Base-by-base conservation (phyloP, 1,139 yeast genomes). In the Taphrina sp. region DNA sequence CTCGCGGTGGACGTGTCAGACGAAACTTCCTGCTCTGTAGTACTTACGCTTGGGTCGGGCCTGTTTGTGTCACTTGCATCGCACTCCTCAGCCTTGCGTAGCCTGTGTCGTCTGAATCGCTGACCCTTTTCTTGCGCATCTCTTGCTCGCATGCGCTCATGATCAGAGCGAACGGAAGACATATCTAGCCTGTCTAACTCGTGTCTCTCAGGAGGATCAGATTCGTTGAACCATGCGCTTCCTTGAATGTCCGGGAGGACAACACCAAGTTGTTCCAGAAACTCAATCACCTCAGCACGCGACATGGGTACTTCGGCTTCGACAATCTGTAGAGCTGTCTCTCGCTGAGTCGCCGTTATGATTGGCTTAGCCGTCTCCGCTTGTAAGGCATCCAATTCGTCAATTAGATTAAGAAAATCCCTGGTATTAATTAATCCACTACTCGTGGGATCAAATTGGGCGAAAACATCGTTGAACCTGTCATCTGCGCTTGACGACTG, bases 231-330 rank as follows among this genome's bases (percentile, higher is more conserved):
- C n/a, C n/a, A n/a, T n/a, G n/a, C n/a, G n/a, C n/a, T n/a, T n/a
- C n/a, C n/a, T n/a, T n/a, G n/a, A 12, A 12, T 26, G 22, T 22
- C 29, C 23, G 17, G 47, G 2, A 49, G 12, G 4, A 31, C 17
- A 12, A 49, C 54, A 5, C 54, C 54, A 8, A 49, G 33, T 23
- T 38, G 41, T 16, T 33, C 41, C 14, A 49, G 41, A 14, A 38
- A 42, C 7, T 20, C 39, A 10, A 38, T 16, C 5, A 49, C 29
- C 12, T 49, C 46, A 5, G 36, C 38, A 12, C 28, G 22, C 33
- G 54, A 29, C 54, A 49, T 49, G 31, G 46, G 20, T 29, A 49
- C n/a, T 10, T 26, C 49, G 26, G 49, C 56, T 8, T 52, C 56
- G 10, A 34, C 43, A 5, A 36, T 29, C 24, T 42, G 22, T 33